Percentiles rank a stretch among this genome's conserved stretches.
Evolutionary conservation across 2,329 filamentous ascomycete species (phyloP).

Genomic region (Talaromyces sp.): DNA sequence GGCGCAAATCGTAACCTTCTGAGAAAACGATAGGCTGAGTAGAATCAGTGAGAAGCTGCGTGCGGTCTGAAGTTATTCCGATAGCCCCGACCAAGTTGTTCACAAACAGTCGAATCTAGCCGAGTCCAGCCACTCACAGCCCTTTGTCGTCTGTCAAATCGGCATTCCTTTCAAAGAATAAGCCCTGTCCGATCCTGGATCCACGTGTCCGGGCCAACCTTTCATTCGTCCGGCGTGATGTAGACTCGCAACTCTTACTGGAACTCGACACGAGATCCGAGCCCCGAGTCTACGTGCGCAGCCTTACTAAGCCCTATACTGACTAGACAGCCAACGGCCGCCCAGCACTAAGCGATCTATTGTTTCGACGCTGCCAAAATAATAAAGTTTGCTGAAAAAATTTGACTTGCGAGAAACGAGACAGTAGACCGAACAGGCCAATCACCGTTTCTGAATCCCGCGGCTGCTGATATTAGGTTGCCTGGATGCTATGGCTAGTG

Average conservation of each 20-base stretch:
- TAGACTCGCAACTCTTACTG: not conserved
- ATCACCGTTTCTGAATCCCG: not conserved
- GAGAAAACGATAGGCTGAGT: too few species aligned
- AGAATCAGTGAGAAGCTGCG: not conserved
- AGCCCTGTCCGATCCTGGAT: not conserved
- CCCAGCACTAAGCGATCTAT: not conserved
- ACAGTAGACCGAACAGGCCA: not conserved
- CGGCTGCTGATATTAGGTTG: not conserved
- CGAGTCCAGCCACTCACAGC: slow-evolving; percentile 7
- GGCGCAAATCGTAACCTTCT: too few species aligned
- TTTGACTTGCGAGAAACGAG: not conserved
- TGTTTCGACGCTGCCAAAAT: not conserved
- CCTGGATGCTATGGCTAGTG: not conserved
- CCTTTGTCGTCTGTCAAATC: not conserved
- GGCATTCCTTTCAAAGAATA: not conserved
- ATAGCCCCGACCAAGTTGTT: not conserved
- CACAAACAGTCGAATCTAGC: not conserved
- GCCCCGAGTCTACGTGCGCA: not conserved
- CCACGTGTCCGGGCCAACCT: not conserved
- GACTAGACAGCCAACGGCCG: not conserved
- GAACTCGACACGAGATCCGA: not conserved
- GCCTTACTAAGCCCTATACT: not conserved
- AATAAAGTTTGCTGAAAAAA: not conserved
- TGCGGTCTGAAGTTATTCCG: slow-evolving; percentile 9
- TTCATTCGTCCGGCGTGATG: not conserved